These are phyloP conservation scores for Lichtheimia hyalospora DNA, from an alignment of 371 early-diverging fungal species.

Conservation along the genomic window DNA sequence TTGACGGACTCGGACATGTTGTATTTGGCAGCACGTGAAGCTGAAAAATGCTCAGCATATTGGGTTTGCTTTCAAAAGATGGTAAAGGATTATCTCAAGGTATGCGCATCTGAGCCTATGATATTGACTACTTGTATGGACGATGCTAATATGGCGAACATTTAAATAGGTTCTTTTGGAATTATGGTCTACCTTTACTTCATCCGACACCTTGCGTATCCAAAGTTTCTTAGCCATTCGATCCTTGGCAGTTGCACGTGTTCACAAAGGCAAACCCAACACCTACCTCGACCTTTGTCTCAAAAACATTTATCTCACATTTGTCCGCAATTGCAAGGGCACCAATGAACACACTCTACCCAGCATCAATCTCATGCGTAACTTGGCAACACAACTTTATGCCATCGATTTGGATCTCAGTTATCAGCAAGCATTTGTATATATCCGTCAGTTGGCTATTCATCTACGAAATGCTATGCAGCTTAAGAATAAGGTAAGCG, in stretches of 20 bases:
- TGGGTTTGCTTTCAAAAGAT: constrained; percentile 81
- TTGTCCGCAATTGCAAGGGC: constrained; percentile 72
- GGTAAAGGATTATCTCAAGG: constrained; percentile 79
- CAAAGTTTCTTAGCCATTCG: constrained; percentile 82
- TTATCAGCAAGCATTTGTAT: constrained; percentile 91
- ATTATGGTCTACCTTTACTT: constrained; percentile 57
- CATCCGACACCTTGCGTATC: constrained; percentile 70
- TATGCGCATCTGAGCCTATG: constrained; percentile 24
- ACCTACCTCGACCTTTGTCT: constrained; percentile 52
- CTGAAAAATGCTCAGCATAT: constrained; percentile 72
- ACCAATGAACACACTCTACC: constrained; percentile 81
- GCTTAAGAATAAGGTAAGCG: constrained; percentile 62
- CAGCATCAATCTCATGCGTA: constrained; percentile 85
- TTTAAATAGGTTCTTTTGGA: constrained; percentile 44
- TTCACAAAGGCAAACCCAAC: constrained; percentile 20
- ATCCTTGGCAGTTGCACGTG: constrained; percentile 52
- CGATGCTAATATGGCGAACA: neutral
- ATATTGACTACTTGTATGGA: neutral
- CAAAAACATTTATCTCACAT: constrained; percentile 80
- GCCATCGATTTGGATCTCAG: constrained; percentile 73
- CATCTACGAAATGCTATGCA: constrained; percentile 84
- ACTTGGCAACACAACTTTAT: constrained; percentile 85
- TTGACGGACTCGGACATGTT: constrained; percentile 83
- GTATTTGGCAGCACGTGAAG: constrained; percentile 76
- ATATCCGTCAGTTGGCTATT: constrained; percentile 90